These are phyloP conservation scores for Pterulicium gracile DNA, from an alignment of 1,284 basidiomycete genomes.

Conservation along the genomic window DNA sequence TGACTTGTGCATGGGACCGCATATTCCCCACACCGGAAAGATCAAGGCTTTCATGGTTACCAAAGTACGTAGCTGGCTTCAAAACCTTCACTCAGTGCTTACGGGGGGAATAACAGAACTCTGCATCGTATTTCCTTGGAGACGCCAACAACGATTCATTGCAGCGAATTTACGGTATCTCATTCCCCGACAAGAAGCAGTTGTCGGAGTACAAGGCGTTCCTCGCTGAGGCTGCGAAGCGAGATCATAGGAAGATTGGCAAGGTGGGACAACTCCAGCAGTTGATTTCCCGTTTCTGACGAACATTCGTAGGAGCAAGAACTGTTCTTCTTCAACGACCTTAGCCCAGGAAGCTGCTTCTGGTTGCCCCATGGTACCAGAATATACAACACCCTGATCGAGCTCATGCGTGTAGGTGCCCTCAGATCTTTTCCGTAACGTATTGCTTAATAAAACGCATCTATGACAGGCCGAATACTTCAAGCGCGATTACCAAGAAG, in stretches of 20 bases:
- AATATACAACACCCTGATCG: slow-evolving; percentile 92
- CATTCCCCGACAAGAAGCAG: slow-evolving; percentile 98
- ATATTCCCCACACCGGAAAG: slow-evolving; percentile 94
- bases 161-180: slow-evolving; percentile 97
- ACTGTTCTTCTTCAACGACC: slow-evolving; percentile 97
- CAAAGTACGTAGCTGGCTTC: slow-evolving; percentile 43
- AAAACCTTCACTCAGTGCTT: slow-evolving; percentile 2
- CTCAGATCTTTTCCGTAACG: slow-evolving; percentile 5
- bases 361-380: slow-evolving; percentile 96
- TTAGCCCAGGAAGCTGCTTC: slow-evolving; percentile 93
- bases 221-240: slow-evolving; percentile 92
- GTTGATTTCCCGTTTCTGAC: slow-evolving; percentile 3
- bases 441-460: slow-evolving; percentile 8
- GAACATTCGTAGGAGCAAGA: slow-evolving; percentile 69
- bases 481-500: slow-evolving; percentile 83
- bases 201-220: slow-evolving; percentile 94
- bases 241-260: slow-evolving; percentile 94
- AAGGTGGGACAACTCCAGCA: slow-evolving; percentile 36
- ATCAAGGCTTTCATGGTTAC: slow-evolving; percentile 97
- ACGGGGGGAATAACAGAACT: slow-evolving; percentile 50
- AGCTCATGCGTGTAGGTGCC: slow-evolving; percentile 78
- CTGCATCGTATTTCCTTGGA: slow-evolving; percentile 97
- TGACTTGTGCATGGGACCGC: slow-evolving; percentile 94
- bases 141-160: slow-evolving; percentile 91
- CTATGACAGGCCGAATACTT: slow-evolving; percentile 72